phyloP scores from a whole-genome alignment of 176 grass and related monocot species.

The Metroxylon sagu region DNA sequence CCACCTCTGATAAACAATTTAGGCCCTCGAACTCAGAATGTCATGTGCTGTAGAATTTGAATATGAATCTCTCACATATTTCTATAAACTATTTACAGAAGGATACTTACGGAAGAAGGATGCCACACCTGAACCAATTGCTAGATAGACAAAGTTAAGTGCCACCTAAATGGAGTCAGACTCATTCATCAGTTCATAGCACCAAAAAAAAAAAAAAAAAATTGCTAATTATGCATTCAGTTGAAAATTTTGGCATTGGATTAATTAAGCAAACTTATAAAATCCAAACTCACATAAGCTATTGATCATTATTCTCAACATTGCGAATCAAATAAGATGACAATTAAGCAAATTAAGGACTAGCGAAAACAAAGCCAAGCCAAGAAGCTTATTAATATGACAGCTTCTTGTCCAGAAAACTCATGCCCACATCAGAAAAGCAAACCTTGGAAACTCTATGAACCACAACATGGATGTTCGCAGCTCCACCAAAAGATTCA shows the following conservation, averaged over 20 bases:
- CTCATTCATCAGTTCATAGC: background rate
- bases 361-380: no score
- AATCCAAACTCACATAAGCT: no score
- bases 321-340: no score
- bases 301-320: no score
- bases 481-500: slow-evolving; percentile 74
- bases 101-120: slow-evolving; percentile 82
- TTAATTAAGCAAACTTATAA: no score
- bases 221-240: no score
- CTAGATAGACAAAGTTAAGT: slow-evolving; percentile 78
- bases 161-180: slow-evolving; percentile 28
- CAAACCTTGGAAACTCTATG: slow-evolving; percentile 59
- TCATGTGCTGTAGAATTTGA: background rate
- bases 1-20: slow-evolving; percentile 1
- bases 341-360: no score
- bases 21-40: background rate
- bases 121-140: slow-evolving; percentile 54
- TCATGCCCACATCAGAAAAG: background rate
- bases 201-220: no score
- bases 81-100: background rate
- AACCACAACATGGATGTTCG: slow-evolving; percentile 42
- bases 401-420: no score
- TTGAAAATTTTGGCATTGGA: no score
- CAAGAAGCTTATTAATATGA: no score
- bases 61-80: no score